phyloP scores from a whole-genome alignment of 1,284 basidiomycete genomes.

The Bjerkandera adusta region DNA sequence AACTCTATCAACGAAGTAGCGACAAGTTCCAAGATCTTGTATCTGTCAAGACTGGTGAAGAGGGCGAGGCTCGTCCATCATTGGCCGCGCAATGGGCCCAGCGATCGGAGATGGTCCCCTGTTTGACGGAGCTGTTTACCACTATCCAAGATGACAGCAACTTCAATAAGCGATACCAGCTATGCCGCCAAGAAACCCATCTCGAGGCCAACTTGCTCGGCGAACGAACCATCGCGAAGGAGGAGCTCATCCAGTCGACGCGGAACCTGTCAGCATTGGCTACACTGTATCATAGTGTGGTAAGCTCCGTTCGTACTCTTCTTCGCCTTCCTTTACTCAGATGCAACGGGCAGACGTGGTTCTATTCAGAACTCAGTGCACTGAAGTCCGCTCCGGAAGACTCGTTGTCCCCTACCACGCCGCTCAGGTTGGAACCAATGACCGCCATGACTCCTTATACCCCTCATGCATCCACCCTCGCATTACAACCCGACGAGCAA shows the following conservation, averaged over 20 bases:
- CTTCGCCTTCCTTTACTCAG: background rate
- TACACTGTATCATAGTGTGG: slow-evolving; percentile 84
- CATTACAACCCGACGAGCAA: slow-evolving; percentile 40
- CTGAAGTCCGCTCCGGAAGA: slow-evolving; percentile 66
- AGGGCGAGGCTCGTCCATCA: slow-evolving; percentile 41
- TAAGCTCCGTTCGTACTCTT: slow-evolving; percentile 60
- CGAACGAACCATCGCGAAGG: slow-evolving; percentile 49
- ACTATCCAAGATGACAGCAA: slow-evolving; percentile 38
- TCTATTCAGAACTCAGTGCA: slow-evolving; percentile 63
- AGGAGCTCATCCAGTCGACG: slow-evolving; percentile 75
- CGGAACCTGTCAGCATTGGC: slow-evolving; percentile 80
- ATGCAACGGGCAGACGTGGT: slow-evolving; percentile 67
- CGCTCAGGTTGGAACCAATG: slow-evolving; percentile 46
- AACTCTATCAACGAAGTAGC: slow-evolving; percentile 94
- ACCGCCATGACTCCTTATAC: slow-evolving; percentile 50
- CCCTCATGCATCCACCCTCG: slow-evolving; percentile 38
- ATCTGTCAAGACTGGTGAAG: slow-evolving; percentile 37
- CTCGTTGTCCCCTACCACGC: slow-evolving; percentile 47
- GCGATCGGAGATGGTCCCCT: slow-evolving; percentile 71
- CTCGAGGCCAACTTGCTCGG: slow-evolving; percentile 69
- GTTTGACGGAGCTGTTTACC: slow-evolving; percentile 60
- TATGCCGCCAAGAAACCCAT: slow-evolving; percentile 74
- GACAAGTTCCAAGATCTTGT: slow-evolving; percentile 82
- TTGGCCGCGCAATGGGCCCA: slow-evolving; percentile 90
- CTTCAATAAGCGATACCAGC: slow-evolving; percentile 43